Base-by-base conservation (phyloP, 352 stramenopile genomes). In the Pythium phragmiticola region DNA sequence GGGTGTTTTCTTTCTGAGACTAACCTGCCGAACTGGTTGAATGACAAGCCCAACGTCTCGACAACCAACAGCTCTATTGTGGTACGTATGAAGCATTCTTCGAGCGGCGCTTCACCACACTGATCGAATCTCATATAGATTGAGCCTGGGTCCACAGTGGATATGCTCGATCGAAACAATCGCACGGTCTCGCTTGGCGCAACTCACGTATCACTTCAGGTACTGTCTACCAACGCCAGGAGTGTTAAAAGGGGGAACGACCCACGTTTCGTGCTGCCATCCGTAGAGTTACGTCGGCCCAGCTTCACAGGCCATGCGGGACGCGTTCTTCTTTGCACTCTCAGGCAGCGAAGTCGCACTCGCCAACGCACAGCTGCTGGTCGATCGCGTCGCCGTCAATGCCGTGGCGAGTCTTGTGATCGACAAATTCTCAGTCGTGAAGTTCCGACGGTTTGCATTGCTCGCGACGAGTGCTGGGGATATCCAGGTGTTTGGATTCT, bases 361-460 rank as follows among this genome's bases (percentile, higher is more conserved):
- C 7, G 58, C 63, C 4, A 74, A 74, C 39, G 68, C 68, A 0
- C 47, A 67, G 30, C 4, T 74, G n/a, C 50, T 66, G 2, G 39
- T 50, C 4, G 51, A 66, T 16, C 21, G 33, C 19, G 41, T 69
- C 7, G 45, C 17, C 2, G 41, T 73, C 14, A 51, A 30, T 19
- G 49, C 54, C 16, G 17, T 41, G 4, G 56, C 56, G 4, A 62
- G 36, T 21, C 16, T 71, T 33, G 52, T 66, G 2, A 67, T 93
- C 52, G 84, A 93, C 57, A 87, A 87, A 49, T 93, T 82, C 63
- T 87, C 84, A 1, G 74, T 82, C 16, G 55, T 87, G n/a, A 85
- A 89, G 48, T 90, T 92, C 58, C 73, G 59, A 26, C 43, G 49
- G 13, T 53, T 64, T 49, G 43, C 89, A 13, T 60, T 60, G 36